These are phyloP conservation scores for Blastobotrys apis DNA, from an alignment of 1,139 yeast species.

Conservation along the genomic window DNA sequence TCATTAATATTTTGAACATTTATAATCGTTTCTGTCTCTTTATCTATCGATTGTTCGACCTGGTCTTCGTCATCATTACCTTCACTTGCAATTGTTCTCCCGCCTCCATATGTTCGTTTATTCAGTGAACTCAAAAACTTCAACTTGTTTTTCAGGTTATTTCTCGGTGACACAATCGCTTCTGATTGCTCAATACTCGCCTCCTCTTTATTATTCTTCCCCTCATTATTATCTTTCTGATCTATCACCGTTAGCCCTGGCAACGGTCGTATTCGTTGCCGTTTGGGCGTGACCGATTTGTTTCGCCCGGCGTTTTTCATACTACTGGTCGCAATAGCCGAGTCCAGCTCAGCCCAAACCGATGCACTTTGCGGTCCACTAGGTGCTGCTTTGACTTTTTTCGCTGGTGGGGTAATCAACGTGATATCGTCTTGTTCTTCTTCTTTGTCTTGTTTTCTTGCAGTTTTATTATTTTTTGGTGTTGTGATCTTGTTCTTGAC, in stretches of 20 bases:
- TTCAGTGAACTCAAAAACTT: constrained; percentile 4
- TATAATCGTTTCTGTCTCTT: constrained; percentile 1
- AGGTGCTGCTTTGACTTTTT: constrained; percentile 1
- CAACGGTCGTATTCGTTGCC: not conserved
- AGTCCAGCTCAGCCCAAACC: constrained; percentile 12
- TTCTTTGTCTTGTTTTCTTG: not conserved
- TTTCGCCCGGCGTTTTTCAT: not conserved
- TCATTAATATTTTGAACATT: constrained; percentile 30
- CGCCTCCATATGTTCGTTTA: constrained; percentile 13
- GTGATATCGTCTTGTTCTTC: not conserved
- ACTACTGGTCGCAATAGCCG: not conserved
- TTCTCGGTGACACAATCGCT: too few species aligned
- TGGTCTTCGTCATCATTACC: constrained; percentile 13
- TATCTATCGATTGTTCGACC: not conserved
- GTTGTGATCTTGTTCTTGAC: too few species aligned
- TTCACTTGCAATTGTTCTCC: constrained; percentile 1
- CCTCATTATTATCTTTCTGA: not conserved
- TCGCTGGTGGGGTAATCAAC: too few species aligned
- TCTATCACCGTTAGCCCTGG: not conserved
- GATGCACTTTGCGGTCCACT: too few species aligned
- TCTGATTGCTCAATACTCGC: not conserved
- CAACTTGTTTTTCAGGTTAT: constrained; percentile 1
- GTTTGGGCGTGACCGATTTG: not conserved
- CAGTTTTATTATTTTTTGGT: not conserved
- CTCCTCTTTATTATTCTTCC: not conserved